These are phyloP conservation scores for Endoconidiophora polonica DNA, from an alignment of 2,329 filamentous ascomycete species.

Conservation along the genomic window DNA sequence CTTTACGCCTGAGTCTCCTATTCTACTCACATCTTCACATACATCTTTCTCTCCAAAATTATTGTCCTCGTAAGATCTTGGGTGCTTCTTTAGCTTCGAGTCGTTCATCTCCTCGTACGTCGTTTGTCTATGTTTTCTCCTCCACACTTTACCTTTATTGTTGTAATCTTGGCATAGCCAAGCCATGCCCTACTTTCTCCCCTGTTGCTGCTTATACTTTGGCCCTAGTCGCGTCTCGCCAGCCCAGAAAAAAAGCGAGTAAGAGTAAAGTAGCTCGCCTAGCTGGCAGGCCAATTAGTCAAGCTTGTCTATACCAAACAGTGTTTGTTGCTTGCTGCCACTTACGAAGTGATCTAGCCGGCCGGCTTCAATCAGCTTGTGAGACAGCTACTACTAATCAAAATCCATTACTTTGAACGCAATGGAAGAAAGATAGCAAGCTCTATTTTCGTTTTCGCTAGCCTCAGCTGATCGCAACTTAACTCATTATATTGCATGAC, in stretches of 20 bases:
- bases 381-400: too few species aligned
- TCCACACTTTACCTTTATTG: background rate
- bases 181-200: background rate
- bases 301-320: too few species aligned
- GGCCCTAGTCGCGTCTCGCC: background rate
- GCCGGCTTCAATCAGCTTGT: too few species aligned
- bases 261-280: too few species aligned
- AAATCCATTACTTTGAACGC: background rate
- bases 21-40: background rate
- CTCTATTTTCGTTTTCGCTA: background rate
- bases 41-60: slow-evolving; percentile 6
- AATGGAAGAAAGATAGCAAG: too few species aligned
- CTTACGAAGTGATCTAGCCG: too few species aligned
- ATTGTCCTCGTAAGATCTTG: background rate
- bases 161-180: background rate
- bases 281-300: too few species aligned
- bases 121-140: slow-evolving; percentile 1
- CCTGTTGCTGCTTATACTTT: background rate
- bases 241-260: too few species aligned
- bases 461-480: background rate
- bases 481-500: background rate
- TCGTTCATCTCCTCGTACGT: slow-evolving; percentile 5
- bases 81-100: slow-evolving; percentile 1
- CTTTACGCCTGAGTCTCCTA: background rate
- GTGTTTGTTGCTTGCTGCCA: too few species aligned